Evolutionary conservation across 1,284 basidiomycete species (phyloP).

Genomic region (Ustanciosporium gigantosporum): DNA sequence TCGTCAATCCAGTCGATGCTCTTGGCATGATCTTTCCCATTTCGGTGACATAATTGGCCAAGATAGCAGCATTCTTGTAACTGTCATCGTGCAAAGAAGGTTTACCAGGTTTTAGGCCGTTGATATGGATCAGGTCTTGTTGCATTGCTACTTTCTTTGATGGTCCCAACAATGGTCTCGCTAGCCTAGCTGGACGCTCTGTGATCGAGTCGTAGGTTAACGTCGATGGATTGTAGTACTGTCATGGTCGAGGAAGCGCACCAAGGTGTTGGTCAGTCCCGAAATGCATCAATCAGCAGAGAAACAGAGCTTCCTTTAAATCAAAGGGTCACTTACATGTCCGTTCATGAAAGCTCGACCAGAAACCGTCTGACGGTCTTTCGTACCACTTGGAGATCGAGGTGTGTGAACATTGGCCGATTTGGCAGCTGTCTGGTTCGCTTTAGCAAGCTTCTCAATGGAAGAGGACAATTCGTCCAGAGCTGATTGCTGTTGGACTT

Average conservation of each 20-base stretch:
- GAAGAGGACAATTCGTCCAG: constrained; percentile 25
- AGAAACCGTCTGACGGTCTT: constrained; percentile 28
- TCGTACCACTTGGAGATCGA: neutral
- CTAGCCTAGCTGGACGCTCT: constrained; percentile 5
- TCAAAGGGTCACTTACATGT: constrained; percentile 1
- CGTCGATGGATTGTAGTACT: constrained; percentile 51
- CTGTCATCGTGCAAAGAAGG: constrained; percentile 58
- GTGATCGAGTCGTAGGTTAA: constrained; percentile 30
- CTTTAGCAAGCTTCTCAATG: constrained; percentile 27
- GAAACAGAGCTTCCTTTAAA: neutral
- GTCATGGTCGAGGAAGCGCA: too few relatives aligned
- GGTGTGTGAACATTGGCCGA: constrained; percentile 15
- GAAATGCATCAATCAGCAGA: neutral
- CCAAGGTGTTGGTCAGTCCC: neutral
- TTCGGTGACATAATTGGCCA: constrained; percentile 73
- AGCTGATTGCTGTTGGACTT: constrained; percentile 2
- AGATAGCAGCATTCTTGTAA: constrained; percentile 72
- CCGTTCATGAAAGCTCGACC: constrained; percentile 39
- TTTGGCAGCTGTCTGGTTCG: neutral
- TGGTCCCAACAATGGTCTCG: constrained; percentile 48
- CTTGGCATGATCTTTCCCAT: constrained; percentile 84
- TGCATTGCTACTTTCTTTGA: constrained; percentile 33
- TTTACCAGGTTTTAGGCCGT: constrained; percentile 59
- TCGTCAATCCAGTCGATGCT: constrained; percentile 74
- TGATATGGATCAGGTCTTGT: constrained; percentile 66